Evolutionary conservation across 192 early-diverging fungal species (phyloP), one percentile per base, ranked within the genome.

Genomic region (Coemansia sp.): DNA sequence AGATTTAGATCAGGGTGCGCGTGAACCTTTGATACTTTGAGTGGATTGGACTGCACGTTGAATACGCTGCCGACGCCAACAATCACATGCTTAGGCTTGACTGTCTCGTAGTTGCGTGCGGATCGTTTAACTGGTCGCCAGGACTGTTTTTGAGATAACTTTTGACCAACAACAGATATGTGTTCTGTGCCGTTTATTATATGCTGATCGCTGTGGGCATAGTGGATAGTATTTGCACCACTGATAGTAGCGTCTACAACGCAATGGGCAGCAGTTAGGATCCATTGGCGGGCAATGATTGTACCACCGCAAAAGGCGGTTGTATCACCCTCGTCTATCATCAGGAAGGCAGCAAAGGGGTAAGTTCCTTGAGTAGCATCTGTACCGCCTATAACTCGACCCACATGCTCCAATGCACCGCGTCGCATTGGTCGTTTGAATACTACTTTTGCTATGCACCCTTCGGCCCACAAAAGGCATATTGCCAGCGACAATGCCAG

Each of bases 191-290:
- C 38, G 16, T 44, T 44, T 16, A 44, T 44, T 44, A 16, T 44
- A 44, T 44, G 28, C 6, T 2, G 0, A 16, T 44, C 38, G 38
- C 23, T 23, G 31, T 54, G 51, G 8, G 6, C n/a, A 26, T 44
- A 5, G 58, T 49, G 55, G 0, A 78, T 62, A 2, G 19, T 47
- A 57, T 78, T 49, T n/a, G 70, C 76, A 3, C 44, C 38, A 16
- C 22, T n/a, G 0, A 44, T 44, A 16, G 38, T 44, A 2, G 59
- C 62, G 54, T 70, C 54, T 12, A 82, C 74, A 2, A 81, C 72
- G 54, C 82, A 84, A 64, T 84, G 82, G 2, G 60, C 82, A 4
- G 82, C 82, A 7, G 82, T 84, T 3, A 84, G 51, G 14, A 84
- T 78, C 75, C 75, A 78, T 16, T 74, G 64, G 0, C 55, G 31